Conservation (phyloP, 2,329 filamentous ascomycete genomes). For the Mycocentrospora acerina region DNA sequence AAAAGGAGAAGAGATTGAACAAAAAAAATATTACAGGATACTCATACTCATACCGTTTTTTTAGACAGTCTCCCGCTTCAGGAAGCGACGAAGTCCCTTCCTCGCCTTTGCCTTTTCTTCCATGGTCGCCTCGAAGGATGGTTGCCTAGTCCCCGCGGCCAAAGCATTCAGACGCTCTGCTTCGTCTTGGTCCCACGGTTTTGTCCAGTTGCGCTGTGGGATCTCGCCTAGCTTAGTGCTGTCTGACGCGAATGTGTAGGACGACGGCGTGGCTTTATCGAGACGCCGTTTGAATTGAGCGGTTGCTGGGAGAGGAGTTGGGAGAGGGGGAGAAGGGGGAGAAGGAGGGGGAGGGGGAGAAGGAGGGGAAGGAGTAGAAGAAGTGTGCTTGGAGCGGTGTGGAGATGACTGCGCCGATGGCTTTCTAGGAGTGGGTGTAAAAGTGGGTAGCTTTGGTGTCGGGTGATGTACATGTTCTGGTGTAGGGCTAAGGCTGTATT, state of each 20-base stretch:
- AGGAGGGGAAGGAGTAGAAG: slow-evolving; percentile 1
- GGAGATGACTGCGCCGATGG: slow-evolving; percentile 3
- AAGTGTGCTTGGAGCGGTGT: slow-evolving; percentile 1
- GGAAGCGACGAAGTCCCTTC: slow-evolving; percentile 26
- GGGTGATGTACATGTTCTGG: slow-evolving; percentile 16
- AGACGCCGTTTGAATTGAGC: slow-evolving; percentile 25
- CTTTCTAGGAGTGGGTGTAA: slow-evolving; percentile 12
- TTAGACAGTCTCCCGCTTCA: slow-evolving; percentile 12
- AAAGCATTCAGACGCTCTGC: slow-evolving; percentile 46
- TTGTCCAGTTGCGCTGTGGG: slow-evolving; percentile 47
- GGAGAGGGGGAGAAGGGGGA: slow-evolving; percentile 4
- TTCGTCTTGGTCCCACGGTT: slow-evolving; percentile 46
- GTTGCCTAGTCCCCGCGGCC: slow-evolving; percentile 24
- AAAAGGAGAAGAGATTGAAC: too few species aligned
- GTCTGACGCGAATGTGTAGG: slow-evolving; percentile 47
- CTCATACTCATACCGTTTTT: slow-evolving; percentile 5
- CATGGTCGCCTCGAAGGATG: slow-evolving; percentile 5
- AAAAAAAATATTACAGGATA: neutral
- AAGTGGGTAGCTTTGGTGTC: slow-evolving; percentile 15
- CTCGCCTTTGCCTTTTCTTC: slow-evolving; percentile 13
- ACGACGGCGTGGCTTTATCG: slow-evolving; percentile 42
- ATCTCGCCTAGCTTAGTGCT: slow-evolving; percentile 54
- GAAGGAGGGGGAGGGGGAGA: slow-evolving; percentile 7
- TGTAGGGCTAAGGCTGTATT: slow-evolving; percentile 14
- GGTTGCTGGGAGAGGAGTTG: slow-evolving; percentile 3